Evolutionary conservation across 306 rosid genomes (phyloP), one percentile per base, ranked within the genome.

Genomic region (Rubus parviflorus): DNA sequence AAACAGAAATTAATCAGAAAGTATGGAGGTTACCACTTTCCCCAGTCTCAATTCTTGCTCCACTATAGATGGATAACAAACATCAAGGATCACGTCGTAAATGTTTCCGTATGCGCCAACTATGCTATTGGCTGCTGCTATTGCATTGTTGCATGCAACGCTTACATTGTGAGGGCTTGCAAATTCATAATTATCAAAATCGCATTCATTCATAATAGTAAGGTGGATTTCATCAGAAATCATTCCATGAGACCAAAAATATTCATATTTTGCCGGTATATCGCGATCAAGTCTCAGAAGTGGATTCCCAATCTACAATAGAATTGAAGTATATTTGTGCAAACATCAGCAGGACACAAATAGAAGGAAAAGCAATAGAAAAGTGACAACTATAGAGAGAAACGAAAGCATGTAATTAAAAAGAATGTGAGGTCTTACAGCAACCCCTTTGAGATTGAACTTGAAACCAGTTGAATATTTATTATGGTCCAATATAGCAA

Each of bases 161-260:
- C 86, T 80, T 17, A 83, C 74, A 43, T 93, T 93, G 72, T 93
- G 93, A 62, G 92, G 77, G 77, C 30, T 51, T 8, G 51, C 41
- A 25, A 25, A 79, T 37, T 6, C 63, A 71, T 89, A 89, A 58
- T 91, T 93, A 19, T 88, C 88, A 78, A 91, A 91, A 79, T 89
- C 85, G 14, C 98, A 93, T 0, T 88, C 83, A 2, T 86, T 87
- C 81, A 15, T 72, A 74, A 93, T 85, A 51, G 90, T 65, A 22
- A 88, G 86, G 60, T 89, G 88, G 68, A 90, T 30, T 87, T 93
- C 98, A 81, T 93, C 98, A 0, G 98, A 93, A 75, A 93, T 85
- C 98, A 93, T 86, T 73, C 98, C 97, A 38, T 93, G 98, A 4
- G 98, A 93, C 97, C 98, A 93, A 58, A 88, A 91, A 80, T 60